These are phyloP conservation scores for Anisodus acutangulus DNA, from an alignment of 257 asterid genomes.

Conservation along the genomic window DNA sequence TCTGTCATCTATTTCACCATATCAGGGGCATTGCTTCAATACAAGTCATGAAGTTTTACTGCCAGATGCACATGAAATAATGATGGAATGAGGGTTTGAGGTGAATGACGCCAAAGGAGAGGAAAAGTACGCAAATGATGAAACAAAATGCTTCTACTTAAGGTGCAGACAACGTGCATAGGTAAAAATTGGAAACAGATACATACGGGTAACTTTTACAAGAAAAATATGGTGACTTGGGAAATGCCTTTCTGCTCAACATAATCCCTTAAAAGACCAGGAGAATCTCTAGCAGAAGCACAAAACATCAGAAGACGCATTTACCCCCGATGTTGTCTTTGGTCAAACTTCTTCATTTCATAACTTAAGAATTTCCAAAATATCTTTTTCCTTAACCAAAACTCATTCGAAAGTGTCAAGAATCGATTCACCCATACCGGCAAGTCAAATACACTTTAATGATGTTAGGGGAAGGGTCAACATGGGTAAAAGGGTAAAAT, in stretches of 20 bases:
- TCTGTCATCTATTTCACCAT: too few species aligned
- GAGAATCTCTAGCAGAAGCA: conserved; percentile 21
- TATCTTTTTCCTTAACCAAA: too few species aligned
- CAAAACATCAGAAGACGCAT: too few species aligned
- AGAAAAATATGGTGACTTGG: not conserved
- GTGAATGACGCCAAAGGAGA: not conserved
- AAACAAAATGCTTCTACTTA: not conserved
- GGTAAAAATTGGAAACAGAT: not conserved
- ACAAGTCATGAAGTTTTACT: not conserved
- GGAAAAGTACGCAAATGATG: not conserved
- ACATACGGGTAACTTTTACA: not conserved
- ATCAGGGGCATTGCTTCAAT: not conserved
- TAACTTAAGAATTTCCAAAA: too few species aligned
- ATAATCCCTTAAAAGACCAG: not conserved
- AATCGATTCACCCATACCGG: too few species aligned
- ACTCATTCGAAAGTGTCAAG: too few species aligned
- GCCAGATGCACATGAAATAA: not conserved
- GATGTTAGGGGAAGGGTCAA: too few species aligned
- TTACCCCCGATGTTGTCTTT: too few species aligned
- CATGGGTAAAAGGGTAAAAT: too few species aligned
- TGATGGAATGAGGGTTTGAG: not conserved
- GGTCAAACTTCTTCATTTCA: too few species aligned
- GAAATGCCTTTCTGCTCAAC: not conserved
- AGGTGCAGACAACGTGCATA: not conserved
- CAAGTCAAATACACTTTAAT: too few species aligned